These are phyloP conservation scores for Suhomyces anneliseae DNA, from an alignment of 1,139 yeast species.

Conservation along the genomic window DNA sequence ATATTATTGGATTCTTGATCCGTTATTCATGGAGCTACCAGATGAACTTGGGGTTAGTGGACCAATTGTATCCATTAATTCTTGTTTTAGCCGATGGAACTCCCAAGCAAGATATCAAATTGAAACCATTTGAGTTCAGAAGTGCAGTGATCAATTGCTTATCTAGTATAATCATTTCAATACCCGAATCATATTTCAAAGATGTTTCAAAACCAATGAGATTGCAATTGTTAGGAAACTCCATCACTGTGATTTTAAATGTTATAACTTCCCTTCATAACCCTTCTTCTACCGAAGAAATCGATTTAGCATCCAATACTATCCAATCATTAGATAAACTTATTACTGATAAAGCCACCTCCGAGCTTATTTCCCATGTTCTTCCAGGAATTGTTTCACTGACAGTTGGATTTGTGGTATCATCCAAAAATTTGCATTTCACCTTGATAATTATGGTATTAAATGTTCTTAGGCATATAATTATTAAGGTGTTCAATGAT, in stretches of 20 bases:
- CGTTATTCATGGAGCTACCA: slow-evolving; percentile 34
- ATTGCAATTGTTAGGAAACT: slow-evolving; percentile 28
- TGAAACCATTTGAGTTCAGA: slow-evolving; percentile 21
- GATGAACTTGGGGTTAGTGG: slow-evolving; percentile 26
- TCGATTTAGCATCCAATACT: slow-evolving; percentile 11
- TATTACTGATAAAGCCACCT: slow-evolving; percentile 19
- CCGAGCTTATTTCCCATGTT: slow-evolving; percentile 37
- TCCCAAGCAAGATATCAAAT: slow-evolving; percentile 3
- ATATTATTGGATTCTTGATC: slow-evolving; percentile 31
- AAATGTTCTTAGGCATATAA: slow-evolving; percentile 28
- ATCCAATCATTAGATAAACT: slow-evolving; percentile 18
- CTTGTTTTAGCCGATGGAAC: slow-evolving; percentile 25
- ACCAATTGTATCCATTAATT: slow-evolving; percentile 38
- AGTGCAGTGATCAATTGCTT: slow-evolving; percentile 20
- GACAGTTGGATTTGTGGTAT: slow-evolving; percentile 28
- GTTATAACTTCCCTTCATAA: slow-evolving; percentile 13
- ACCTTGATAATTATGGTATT: slow-evolving; percentile 23
- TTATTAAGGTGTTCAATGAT: slow-evolving; percentile 37
- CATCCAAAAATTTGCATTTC: slow-evolving; percentile 27
- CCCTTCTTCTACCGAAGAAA: slow-evolving; percentile 18
- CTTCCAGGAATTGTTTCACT: slow-evolving; percentile 44
- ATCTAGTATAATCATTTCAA: slow-evolving; percentile 15
- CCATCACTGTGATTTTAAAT: slow-evolving; percentile 26
- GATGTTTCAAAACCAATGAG: slow-evolving; percentile 15
- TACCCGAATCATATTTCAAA: slow-evolving; percentile 26